These are phyloP conservation scores for Raddia guianensis DNA, from an alignment of 176 grass and related monocot species.

Conservation along the genomic window DNA sequence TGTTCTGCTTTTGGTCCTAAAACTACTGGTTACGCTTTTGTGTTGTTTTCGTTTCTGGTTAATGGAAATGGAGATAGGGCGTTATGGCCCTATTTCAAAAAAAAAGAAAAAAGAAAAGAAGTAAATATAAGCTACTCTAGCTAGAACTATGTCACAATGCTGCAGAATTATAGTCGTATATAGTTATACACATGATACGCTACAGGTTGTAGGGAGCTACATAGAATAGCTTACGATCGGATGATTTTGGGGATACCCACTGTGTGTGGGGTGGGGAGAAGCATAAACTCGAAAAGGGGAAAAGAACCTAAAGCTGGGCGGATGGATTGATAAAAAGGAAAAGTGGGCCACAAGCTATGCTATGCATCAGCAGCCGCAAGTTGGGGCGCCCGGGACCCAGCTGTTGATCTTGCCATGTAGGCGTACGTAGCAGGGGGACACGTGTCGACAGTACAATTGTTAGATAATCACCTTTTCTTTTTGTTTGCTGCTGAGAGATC, in stretches of 20 bases:
- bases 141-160: neutral
- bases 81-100: too few species aligned
- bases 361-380: conserved; percentile 63
- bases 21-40: too few species aligned
- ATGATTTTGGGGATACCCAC: conserved; percentile 45
- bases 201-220: conserved; percentile 6
- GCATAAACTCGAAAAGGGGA: conserved; percentile 82
- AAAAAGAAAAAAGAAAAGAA: too few species aligned
- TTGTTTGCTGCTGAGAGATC: conserved; percentile 40
- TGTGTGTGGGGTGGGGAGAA: conserved; percentile 53
- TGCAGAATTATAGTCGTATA: neutral
- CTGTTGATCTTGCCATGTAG: conserved; percentile 43
- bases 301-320: conserved; percentile 70
- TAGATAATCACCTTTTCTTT: conserved; percentile 42
- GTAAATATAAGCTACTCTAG: neutral
- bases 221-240: conserved; percentile 34
- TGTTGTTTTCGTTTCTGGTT: too few species aligned
- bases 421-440: conserved; percentile 35
- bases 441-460: conserved; percentile 45
- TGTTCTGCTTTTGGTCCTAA: too few species aligned
- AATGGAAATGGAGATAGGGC: too few species aligned
- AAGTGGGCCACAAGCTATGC: conserved; percentile 64
- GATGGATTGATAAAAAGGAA: conserved; percentile 88
- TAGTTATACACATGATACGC: conserved; percentile 21
- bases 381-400: conserved; percentile 43